phyloP scores from a whole-genome alignment of 352 stramenopile species.

The Phytophthora sp. region DNA sequence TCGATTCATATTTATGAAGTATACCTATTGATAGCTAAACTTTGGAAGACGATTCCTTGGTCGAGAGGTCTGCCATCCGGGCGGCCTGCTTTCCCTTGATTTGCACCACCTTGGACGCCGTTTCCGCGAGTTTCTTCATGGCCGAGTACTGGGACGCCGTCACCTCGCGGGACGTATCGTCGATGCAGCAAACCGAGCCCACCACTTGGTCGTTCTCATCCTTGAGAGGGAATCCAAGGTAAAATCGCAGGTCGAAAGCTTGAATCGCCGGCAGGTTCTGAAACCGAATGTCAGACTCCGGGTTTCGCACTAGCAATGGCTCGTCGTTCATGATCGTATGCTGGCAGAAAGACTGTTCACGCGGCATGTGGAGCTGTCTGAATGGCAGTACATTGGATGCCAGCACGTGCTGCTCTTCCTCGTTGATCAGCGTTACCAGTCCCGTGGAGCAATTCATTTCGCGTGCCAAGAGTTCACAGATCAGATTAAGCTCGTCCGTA shows the following conservation, averaged over 20 bases:
- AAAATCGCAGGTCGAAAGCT: conserved; percentile 45
- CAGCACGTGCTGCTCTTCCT: conserved; percentile 56
- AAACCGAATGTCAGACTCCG: conserved; percentile 75
- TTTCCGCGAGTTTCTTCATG: conserved; percentile 56
- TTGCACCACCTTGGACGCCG: conserved; percentile 50
- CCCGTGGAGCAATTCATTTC: conserved; percentile 64
- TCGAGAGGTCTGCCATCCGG: not conserved
- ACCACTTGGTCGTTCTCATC: conserved; percentile 55
- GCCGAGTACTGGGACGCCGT: conserved; percentile 63
- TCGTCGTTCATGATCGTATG: conserved; percentile 72
- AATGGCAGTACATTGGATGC: conserved; percentile 41
- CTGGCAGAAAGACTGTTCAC: conserved; percentile 68
- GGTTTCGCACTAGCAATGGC: conserved; percentile 62
- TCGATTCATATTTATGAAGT: too few species aligned
- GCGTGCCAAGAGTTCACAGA: conserved; percentile 61
- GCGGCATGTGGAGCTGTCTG: conserved; percentile 49
- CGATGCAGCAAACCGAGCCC: conserved; percentile 70
- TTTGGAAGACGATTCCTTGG: conserved; percentile 2
- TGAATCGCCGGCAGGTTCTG: conserved; percentile 40
- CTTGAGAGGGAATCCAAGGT: conserved; percentile 53
- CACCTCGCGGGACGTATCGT: conserved; percentile 49
- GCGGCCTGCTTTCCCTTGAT: conserved; percentile 36
- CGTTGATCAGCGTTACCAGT: conserved; percentile 62
- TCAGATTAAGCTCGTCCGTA: conserved; percentile 63
- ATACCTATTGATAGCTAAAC: not conserved